A percentile compares a stretch with the other conserved stretches of the same genome.
These are phyloP conservation scores for Cladosporium cucumerinum DNA, from an alignment of 2,329 filamentous ascomycete genomes.

Conservation along the genomic window DNA sequence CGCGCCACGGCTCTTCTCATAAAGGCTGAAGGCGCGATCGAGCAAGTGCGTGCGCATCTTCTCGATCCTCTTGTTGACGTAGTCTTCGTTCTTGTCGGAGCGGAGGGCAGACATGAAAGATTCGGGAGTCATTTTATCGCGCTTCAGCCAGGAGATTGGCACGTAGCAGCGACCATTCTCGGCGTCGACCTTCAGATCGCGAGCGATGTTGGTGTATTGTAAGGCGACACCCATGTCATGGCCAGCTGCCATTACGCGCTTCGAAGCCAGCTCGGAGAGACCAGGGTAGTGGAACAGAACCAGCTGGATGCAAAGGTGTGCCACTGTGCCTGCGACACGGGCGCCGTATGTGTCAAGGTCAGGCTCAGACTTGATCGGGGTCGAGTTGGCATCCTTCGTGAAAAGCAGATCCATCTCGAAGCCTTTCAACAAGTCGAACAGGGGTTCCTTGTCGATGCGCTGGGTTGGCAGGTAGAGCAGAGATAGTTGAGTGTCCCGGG, in stretches of 20 bases:
- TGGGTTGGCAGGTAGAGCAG: slow-evolving; percentile 58
- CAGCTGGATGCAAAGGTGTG: slow-evolving; percentile 64
- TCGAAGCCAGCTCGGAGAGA: slow-evolving; percentile 31
- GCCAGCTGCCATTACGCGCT: slow-evolving; percentile 54
- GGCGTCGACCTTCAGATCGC: slow-evolving; percentile 68
- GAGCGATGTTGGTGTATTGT: slow-evolving; percentile 75
- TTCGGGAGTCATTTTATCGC: slow-evolving; percentile 52
- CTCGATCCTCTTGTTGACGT: slow-evolving; percentile 48
- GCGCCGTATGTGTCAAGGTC: slow-evolving; percentile 62
- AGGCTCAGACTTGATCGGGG: slow-evolving; percentile 56
- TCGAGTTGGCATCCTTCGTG: slow-evolving; percentile 18
- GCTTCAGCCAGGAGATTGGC: slow-evolving; percentile 61
- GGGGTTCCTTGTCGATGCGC: slow-evolving; percentile 55
- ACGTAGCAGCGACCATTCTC: slow-evolving; percentile 65
- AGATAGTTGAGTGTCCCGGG: slow-evolving; percentile 50
- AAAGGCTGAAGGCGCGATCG: slow-evolving; percentile 59
- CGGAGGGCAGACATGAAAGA: slow-evolving; percentile 48
- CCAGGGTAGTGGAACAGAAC: slow-evolving; percentile 57
- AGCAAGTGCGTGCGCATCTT: slow-evolving; percentile 54
- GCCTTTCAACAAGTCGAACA: slow-evolving; percentile 63
- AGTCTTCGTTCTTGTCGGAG: slow-evolving; percentile 32
- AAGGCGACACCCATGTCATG: slow-evolving; percentile 67
- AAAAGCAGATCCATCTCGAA: slow-evolving; percentile 68
- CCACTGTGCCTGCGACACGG: slow-evolving; percentile 71
- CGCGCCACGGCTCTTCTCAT: slow-evolving; percentile 51